A percentile compares a stretch with the other conserved stretches of the same genome.
These are phyloP conservation scores for Globisporangium megalacanthum DNA, from an alignment of 352 stramenopile species.

Conservation along the genomic window DNA sequence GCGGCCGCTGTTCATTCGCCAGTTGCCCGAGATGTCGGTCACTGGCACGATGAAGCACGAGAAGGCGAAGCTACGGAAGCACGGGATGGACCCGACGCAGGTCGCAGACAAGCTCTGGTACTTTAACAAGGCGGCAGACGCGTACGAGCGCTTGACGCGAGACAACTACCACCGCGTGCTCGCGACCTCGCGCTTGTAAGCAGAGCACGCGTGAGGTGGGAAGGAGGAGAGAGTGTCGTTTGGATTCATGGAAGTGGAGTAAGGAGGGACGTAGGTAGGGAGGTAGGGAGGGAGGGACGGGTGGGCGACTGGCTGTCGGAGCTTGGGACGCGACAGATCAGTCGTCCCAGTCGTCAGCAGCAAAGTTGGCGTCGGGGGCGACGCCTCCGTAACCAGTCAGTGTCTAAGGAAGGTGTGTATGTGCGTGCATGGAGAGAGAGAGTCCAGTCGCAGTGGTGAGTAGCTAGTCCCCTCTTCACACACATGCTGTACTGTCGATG, in stretches of 20 bases:
- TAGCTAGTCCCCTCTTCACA: background rate
- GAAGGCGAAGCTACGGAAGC: constrained; percentile 83
- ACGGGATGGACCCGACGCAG: constrained; percentile 67
- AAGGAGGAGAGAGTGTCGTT: background rate
- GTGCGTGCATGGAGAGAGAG: background rate
- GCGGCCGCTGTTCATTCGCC: constrained; percentile 80
- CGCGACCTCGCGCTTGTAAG: constrained; percentile 46
- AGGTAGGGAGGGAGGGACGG: background rate
- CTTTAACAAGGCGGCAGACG: constrained; percentile 38
- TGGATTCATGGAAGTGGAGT: background rate
- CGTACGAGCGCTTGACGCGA: constrained; percentile 49
- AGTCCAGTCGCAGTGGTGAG: too few species aligned
- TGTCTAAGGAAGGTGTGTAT: background rate
- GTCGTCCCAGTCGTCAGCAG: constrained; percentile 63
- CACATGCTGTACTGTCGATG: background rate
- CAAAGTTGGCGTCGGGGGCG: constrained; percentile 60
- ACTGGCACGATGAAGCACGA: constrained; percentile 92
- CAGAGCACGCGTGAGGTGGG: background rate
- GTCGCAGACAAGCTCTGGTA: constrained; percentile 58
- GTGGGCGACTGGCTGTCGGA: too few species aligned
- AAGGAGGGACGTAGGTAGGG: background rate
- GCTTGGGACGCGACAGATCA: constrained; percentile 1
- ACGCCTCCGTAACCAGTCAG: constrained; percentile 31
- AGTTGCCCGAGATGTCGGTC: constrained; percentile 66
- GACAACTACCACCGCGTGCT: constrained; percentile 53